phyloP scores from a whole-genome alignment of 495 filamentous ascomycete genomes.

The Aspergillus mulundensis region DNA sequence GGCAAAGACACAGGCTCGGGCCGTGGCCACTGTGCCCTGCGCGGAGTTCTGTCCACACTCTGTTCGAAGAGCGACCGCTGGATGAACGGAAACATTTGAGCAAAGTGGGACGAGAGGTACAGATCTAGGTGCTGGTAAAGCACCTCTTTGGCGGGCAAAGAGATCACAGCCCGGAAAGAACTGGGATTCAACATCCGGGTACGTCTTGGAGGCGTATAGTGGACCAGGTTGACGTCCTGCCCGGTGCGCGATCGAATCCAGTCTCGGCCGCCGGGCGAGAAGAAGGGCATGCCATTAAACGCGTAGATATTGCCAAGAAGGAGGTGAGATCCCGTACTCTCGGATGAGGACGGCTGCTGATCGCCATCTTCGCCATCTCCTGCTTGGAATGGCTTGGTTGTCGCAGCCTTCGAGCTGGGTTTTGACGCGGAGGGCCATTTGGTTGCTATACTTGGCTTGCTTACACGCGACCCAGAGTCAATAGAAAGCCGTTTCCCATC shows the following conservation, averaged over 20 bases:
- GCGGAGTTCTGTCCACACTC: not conserved
- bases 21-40: too few species aligned
- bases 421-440: too few species aligned
- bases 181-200: not conserved
- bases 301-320: not conserved
- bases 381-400: too few species aligned
- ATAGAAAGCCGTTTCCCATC: too few species aligned
- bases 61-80: not conserved
- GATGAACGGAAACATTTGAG: not conserved
- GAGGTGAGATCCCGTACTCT: not conserved
- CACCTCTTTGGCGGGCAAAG: not conserved
- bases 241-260: constrained; percentile 7
- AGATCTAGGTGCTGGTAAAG: not conserved
- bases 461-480: too few species aligned
- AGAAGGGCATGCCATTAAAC: constrained; percentile 10
- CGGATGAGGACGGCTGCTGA: not conserved
- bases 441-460: too few species aligned
- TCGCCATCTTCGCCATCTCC: too few species aligned
- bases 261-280: not conserved
- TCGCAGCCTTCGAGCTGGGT: too few species aligned
- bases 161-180: not conserved
- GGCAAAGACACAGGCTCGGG: constrained; percentile 2
- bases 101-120: not conserved
- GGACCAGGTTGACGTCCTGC: not conserved
- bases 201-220: not conserved